Evolutionary conservation across 2,329 filamentous ascomycete species (phyloP), one percentile per base, ranked within the genome.

Genomic region (Plectosphaerella cucumerina): DNA sequence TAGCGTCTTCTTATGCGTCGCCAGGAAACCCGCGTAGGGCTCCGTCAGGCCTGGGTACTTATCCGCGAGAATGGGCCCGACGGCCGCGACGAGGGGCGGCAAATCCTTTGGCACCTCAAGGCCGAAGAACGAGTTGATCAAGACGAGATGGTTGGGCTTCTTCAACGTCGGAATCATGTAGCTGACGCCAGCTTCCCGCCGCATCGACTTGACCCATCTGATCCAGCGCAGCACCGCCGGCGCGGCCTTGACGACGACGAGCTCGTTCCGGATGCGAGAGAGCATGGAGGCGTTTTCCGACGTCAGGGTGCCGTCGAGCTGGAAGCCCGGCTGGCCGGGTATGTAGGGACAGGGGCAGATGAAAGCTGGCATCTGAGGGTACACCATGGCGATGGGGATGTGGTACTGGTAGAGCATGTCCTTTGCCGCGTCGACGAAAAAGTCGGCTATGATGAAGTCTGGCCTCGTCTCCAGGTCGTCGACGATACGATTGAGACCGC

Each of bases 91-190:
- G 1, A 68, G 57, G 1, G 72, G 72, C 2, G 72, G 72, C 3
- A 75, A 51, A 49, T 75, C 71, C 20, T 67, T 67, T 0, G 72
- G 67, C 2, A 64, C 59, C 47, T 76, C 73, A 8, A 75, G 60
- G 0, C 71, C 72, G 50, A 66, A 71, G 53, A 75, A 75, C 0
- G 70, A 72, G 48, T 75, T 75, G 21, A 75, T 65, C 5, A 75
- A 59, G 3, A 70, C 55, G 4, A 76, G 65, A 44, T 73, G 67
- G 50, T 72, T 62, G 0, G 73, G 72, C 45, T 73, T 73, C 3
- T 59, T 51, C 0, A 59, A 50, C 1, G 56, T 50, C 0, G 62
- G 64, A 6, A 66, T 58, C 3, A 56, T 49, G 20, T 68, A 63
- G 9, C 57, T 48, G 5, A 74, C 66, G 4, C 67, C 70, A 1